These are phyloP conservation scores for Monosporozyma unispora DNA, from an alignment of 805 yeast genomes.

Conservation along the genomic window DNA sequence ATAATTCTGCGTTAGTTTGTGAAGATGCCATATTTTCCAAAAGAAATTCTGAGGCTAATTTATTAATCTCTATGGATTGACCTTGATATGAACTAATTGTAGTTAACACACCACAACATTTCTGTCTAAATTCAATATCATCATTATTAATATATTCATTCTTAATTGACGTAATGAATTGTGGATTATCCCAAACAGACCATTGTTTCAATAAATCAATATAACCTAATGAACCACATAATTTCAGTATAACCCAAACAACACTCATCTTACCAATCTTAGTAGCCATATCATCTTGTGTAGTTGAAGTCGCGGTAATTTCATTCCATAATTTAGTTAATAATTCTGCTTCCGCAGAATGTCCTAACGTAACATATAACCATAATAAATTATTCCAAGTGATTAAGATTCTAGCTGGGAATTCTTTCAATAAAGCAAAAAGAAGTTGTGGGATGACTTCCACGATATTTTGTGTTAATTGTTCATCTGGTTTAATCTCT, in stretches of 20 bases:
- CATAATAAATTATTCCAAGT: constrained; percentile 67
- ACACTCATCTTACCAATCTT: constrained; percentile 34
- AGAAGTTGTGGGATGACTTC: constrained; percentile 31
- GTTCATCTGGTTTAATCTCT: constrained; percentile 3
- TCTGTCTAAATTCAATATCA: constrained; percentile 32
- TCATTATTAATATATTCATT: constrained; percentile 10
- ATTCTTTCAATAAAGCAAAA: constrained; percentile 37
- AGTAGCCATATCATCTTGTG: constrained; percentile 16
- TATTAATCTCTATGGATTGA: constrained; percentile 35
- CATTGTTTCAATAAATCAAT: constrained; percentile 13
- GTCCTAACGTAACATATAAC: constrained; percentile 28
- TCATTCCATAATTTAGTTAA: constrained; percentile 14
- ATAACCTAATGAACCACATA: constrained; percentile 8
- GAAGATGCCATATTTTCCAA: constrained; percentile 22
- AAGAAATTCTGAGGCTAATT: constrained; percentile 38
- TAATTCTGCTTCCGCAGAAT: constrained; percentile 13
- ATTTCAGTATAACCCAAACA: constrained; percentile 36
- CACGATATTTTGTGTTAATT: constrained; percentile 10
- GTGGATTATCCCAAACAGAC: constrained; percentile 18
- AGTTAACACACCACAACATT: constrained; percentile 43
- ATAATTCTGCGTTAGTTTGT: constrained; percentile 31
- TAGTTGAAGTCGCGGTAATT: constrained; percentile 2
- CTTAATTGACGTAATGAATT: constrained; percentile 21
- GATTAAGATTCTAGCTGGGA: constrained; percentile 47
- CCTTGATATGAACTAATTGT: constrained; percentile 40